Percentiles rank a stretch among this genome's conserved stretches.
Conservation (phyloP, 148 eudicot genomes). For the Chenopodium quinoa region DNA sequence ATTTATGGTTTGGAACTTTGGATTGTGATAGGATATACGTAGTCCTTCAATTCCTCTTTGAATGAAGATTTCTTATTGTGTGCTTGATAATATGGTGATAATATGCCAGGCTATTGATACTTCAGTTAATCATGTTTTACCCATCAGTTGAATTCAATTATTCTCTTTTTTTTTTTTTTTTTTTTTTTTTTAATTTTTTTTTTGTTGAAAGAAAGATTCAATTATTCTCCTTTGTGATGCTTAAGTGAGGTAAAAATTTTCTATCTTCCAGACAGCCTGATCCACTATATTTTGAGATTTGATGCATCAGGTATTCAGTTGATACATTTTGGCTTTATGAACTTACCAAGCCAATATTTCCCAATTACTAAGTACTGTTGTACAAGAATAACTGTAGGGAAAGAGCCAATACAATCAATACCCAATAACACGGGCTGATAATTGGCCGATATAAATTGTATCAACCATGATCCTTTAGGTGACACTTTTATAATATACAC, state of each 20-base stretch:
- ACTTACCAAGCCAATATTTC: background rate
- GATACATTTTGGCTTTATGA: background rate
- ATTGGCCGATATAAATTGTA: background rate
- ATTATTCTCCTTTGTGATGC: background rate
- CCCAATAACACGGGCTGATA: background rate
- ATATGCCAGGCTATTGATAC: background rate
- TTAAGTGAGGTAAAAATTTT: background rate
- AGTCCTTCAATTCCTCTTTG: background rate
- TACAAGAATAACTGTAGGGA: too few relatives aligned
- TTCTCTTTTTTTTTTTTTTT: background rate
- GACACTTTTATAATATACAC: background rate
- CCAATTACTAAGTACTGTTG: too few relatives aligned
- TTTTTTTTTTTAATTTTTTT: too few relatives aligned
- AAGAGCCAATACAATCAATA: too few relatives aligned
- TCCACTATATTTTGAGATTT: background rate
- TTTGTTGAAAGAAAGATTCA: background rate
- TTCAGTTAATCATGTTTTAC: background rate
- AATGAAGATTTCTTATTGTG: too few relatives aligned
- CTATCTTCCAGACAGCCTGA: background rate
- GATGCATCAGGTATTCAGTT: background rate
- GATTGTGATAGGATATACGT: background rate
- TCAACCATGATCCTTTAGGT: background rate
- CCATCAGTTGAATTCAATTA: background rate
- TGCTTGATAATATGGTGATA: background rate
- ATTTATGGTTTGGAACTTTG: background rate